Conservation (phyloP, 306 rosid species). For the Astragalus membranaceus region DNA sequence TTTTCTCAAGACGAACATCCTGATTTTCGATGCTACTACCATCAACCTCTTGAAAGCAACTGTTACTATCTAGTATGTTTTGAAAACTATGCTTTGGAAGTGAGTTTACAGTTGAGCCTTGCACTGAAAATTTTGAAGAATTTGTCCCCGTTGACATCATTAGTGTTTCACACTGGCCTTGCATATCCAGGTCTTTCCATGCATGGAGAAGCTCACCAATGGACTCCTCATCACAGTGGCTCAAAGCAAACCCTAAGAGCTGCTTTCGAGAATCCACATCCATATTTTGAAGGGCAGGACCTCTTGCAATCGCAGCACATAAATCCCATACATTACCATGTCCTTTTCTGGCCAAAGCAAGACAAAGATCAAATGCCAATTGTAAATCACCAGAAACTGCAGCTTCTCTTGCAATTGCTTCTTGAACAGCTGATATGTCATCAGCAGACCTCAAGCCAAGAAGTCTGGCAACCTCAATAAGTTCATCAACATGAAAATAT, state of each 20-base stretch:
- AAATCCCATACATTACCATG: slow-evolving; percentile 94
- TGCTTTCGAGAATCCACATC: slow-evolving; percentile 82
- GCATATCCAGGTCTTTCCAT: slow-evolving; percentile 97
- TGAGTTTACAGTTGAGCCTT: slow-evolving; percentile 48
- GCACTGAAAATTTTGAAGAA: slow-evolving; percentile 45
- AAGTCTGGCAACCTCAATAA: slow-evolving; percentile 84
- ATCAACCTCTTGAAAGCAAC: slow-evolving; percentile 33
- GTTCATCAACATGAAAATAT: slow-evolving; percentile 91
- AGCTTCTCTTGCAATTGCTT: slow-evolving; percentile 98
- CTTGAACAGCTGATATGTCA: slow-evolving; percentile 81
- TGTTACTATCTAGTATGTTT: slow-evolving; percentile 39
- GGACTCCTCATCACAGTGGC: slow-evolving; percentile 93
- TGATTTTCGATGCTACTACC: slow-evolving; percentile 40
- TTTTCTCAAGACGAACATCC: slow-evolving; percentile 47
- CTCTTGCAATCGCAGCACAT: slow-evolving; percentile 98
- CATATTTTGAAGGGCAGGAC: slow-evolving; percentile 97
- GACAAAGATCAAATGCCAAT: slow-evolving; percentile 94
- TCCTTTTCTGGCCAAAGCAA: slow-evolving; percentile 79
- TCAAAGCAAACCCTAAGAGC: slow-evolving; percentile 84
- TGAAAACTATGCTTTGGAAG: slow-evolving; percentile 37
- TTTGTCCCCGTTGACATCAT: slow-evolving; percentile 46
- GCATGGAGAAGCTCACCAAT: slow-evolving; percentile 84
- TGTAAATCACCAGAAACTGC: slow-evolving; percentile 99
- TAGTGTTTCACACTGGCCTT: slow-evolving; percentile 78
- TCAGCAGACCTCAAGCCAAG: slow-evolving; percentile 79